Conservation (phyloP, 2,329 filamentous ascomycete genomes). For the Talaromyces sp. region DNA sequence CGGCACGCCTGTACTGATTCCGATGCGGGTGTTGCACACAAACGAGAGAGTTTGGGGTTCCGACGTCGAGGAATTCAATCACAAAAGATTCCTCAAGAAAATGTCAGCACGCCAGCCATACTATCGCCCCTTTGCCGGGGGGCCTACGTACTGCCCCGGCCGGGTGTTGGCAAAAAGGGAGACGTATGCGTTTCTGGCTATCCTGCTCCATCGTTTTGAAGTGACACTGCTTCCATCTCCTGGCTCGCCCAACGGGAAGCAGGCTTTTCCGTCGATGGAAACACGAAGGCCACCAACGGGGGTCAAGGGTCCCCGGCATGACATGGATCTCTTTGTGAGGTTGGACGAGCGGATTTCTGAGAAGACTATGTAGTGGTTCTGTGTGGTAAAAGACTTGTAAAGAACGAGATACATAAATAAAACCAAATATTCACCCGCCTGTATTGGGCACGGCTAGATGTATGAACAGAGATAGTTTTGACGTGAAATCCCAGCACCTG, state of each 20-base stretch:
- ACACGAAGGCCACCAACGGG: not conserved
- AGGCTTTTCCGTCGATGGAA: slow-evolving; percentile 2
- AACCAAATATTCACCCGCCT: not conserved
- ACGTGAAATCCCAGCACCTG: not conserved
- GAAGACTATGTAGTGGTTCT: not conserved
- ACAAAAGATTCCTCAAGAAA: not conserved
- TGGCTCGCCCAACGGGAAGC: not conserved
- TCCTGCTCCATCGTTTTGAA: not conserved
- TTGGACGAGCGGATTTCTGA: not conserved
- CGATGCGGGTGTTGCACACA: not conserved
- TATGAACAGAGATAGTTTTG: not conserved
- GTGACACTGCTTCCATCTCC: not conserved
- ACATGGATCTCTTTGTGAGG: slow-evolving; percentile 1
- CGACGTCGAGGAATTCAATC: not conserved
- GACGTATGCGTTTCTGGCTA: slow-evolving; percentile 1
- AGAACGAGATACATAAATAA: not conserved
- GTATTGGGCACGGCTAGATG: not conserved
- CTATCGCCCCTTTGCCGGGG: slow-evolving; percentile 1
- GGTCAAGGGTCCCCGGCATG: not conserved
- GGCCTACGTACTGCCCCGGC: not conserved
- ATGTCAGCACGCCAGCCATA: not conserved
- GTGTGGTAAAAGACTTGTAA: not conserved
- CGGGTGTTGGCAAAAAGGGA: not conserved
- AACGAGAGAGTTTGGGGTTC: not conserved
- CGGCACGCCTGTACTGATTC: not conserved